Percentiles rank a stretch among this genome's conserved stretches.
These are phyloP conservation scores for Kuraishia floccosa DNA, from an alignment of 805 yeast genomes.

Conservation along the genomic window DNA sequence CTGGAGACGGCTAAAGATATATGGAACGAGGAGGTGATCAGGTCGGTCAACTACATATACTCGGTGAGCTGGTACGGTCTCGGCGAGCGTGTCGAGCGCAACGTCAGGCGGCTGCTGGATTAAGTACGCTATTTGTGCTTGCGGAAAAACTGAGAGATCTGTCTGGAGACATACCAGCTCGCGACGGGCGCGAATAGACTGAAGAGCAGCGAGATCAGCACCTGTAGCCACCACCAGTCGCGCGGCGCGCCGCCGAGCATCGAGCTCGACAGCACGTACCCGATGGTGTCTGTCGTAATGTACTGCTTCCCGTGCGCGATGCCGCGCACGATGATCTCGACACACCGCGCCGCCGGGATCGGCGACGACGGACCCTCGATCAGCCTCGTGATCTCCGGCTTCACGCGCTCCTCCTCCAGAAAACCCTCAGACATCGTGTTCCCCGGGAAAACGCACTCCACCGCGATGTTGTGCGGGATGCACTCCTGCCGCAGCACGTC, in stretches of 20 bases:
- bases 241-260: conserved; percentile 66
- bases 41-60: conserved; percentile 54
- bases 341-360: conserved; percentile 55
- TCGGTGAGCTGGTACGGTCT: conserved; percentile 34
- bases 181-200: conserved; percentile 52
- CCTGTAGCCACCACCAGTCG: conserved; percentile 40
- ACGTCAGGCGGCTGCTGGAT: conserved; percentile 7
- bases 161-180: conserved; percentile 34
- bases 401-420: conserved; percentile 66
- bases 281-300: conserved; percentile 73
- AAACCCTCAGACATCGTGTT: conserved; percentile 86
- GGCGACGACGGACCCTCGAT: conserved; percentile 83
- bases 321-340: conserved; percentile 41
- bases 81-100: conserved; percentile 23
- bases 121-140: conserved; percentile 8
- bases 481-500: conserved; percentile 78
- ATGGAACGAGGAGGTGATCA: conserved; percentile 68
- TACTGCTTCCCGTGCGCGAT: conserved; percentile 59
- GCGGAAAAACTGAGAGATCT: conserved; percentile 38
- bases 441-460: conserved; percentile 78
- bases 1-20: conserved; percentile 61
- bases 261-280: conserved; percentile 66
- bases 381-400: conserved; percentile 69
- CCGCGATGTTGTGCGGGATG: conserved; percentile 50
- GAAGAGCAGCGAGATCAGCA: conserved; percentile 32